Evolutionary conservation across 768 basidiomycete species (phyloP).

Genomic region (Daedalea quercina): DNA sequence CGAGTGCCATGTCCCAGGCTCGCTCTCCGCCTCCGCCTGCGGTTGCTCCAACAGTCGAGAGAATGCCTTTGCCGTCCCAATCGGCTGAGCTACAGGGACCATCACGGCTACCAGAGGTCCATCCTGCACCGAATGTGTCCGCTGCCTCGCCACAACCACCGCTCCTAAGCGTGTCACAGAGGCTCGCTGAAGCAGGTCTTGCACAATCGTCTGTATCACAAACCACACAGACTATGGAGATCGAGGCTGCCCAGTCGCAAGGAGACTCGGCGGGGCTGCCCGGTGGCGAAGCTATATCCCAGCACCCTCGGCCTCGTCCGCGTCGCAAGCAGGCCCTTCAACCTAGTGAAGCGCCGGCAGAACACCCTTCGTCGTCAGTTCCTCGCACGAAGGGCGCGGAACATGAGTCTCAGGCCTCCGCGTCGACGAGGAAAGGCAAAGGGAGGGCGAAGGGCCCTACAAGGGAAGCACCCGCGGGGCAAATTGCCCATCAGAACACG

Average conservation of each 20-base stretch:
- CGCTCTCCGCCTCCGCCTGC: too few species aligned
- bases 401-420: background rate
- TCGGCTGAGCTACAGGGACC: too few species aligned
- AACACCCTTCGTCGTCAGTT: background rate
- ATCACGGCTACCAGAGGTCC: too few species aligned
- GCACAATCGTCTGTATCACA: too few species aligned
- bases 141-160: too few species aligned
- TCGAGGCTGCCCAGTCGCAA: too few species aligned
- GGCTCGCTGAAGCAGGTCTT: too few species aligned
- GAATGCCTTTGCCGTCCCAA: too few species aligned
- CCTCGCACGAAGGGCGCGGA: background rate
- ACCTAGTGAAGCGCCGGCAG: background rate
- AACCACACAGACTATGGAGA: too few species aligned
- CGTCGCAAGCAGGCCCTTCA: background rate
- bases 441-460: background rate
- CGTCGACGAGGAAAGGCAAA: background rate
- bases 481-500: background rate
- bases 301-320: constrained; percentile 7
- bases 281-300: background rate
- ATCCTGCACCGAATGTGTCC: too few species aligned
- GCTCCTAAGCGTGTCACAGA: too few species aligned
- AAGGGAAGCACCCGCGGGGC: background rate
- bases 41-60: too few species aligned
- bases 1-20: background rate
- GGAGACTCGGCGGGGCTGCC: background rate